Conservation (phyloP, 306 rosid species). For the Cucurbita pepo region DNA sequence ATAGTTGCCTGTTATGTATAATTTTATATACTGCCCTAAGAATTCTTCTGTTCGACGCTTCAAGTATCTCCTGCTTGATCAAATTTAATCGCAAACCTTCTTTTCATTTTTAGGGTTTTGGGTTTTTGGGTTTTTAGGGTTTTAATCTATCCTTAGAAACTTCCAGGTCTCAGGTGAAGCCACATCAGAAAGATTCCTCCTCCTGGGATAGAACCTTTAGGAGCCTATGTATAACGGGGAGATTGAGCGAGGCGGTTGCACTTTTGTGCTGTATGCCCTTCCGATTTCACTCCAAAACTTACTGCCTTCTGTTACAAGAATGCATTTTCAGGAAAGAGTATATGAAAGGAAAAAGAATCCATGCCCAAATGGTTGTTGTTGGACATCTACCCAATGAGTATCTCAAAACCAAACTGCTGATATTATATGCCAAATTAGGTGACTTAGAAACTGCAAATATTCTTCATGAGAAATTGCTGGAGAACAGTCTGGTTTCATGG, state of each 20-base stretch:
- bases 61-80: background rate
- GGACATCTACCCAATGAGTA: constrained; percentile 42
- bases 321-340: constrained; percentile 52
- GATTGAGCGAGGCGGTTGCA: constrained; percentile 37
- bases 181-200: constrained; percentile 6
- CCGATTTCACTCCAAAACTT: constrained; percentile 25
- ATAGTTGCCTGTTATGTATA: background rate
- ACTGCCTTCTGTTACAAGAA: constrained; percentile 67
- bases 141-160: constrained; percentile 22
- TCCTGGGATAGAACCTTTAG: constrained; percentile 31
- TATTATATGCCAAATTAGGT: constrained; percentile 52
- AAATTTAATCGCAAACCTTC: background rate
- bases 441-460: constrained; percentile 32
- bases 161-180: constrained; percentile 73
- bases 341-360: constrained; percentile 38
- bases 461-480: constrained; percentile 28
- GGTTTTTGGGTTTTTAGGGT: background rate
- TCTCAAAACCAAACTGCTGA: constrained; percentile 42
- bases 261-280: constrained; percentile 33
- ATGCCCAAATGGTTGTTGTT: constrained; percentile 41
- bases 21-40: background rate
- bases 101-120: background rate
- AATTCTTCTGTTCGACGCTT: background rate
- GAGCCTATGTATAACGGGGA: constrained; percentile 47
- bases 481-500: constrained; percentile 49